phyloP scores from a whole-genome alignment of 495 filamentous ascomycete genomes.

The Penicillium bovifimosum region DNA sequence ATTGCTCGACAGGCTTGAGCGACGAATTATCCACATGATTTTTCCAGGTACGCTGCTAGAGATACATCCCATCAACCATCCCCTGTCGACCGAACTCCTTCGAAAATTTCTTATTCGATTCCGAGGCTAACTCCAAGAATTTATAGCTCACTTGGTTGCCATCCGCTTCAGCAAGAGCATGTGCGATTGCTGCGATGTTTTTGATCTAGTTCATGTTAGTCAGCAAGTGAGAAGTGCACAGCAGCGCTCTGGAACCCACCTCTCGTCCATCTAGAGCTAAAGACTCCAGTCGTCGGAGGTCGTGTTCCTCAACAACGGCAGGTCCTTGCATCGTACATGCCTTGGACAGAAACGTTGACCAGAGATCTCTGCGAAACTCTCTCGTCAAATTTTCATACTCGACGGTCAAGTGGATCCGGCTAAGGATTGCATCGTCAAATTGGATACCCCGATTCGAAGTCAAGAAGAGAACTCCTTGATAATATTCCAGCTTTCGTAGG shows the following conservation, averaged over 20 bases:
- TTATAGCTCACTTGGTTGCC: slow-evolving; percentile 15
- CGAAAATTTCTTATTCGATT: no score
- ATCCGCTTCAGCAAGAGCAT: slow-evolving; percentile 14
- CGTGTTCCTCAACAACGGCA: slow-evolving; percentile 10
- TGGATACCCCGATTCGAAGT: slow-evolving; percentile 25
- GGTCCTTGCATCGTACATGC: slow-evolving; percentile 13
- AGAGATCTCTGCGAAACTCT: slow-evolving; percentile 22
- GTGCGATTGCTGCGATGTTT: slow-evolving; percentile 18
- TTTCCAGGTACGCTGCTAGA: slow-evolving; percentile 1
- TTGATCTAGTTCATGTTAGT: slow-evolving; percentile 19
- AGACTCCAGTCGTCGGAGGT: slow-evolving; percentile 14
- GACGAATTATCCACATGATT: background rate
- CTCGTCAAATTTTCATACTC: slow-evolving; percentile 34
- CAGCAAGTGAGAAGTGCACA: slow-evolving; percentile 7
- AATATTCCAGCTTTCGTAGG: slow-evolving; percentile 54
- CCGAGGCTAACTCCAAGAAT: slow-evolving; percentile 19
- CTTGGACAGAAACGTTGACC: slow-evolving; percentile 11
- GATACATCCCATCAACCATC: slow-evolving; percentile 8
- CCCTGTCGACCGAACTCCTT: slow-evolving; percentile 15
- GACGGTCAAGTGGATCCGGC: slow-evolving; percentile 39
- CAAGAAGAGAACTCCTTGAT: slow-evolving; percentile 35
- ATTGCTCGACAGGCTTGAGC: background rate
- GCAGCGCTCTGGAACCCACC: slow-evolving; percentile 12
- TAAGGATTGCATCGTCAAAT: slow-evolving; percentile 42
- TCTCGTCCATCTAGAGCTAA: slow-evolving; percentile 23